Base-by-base conservation (phyloP, 306 rosid species). In the Luffa aegyptiaca region DNA sequence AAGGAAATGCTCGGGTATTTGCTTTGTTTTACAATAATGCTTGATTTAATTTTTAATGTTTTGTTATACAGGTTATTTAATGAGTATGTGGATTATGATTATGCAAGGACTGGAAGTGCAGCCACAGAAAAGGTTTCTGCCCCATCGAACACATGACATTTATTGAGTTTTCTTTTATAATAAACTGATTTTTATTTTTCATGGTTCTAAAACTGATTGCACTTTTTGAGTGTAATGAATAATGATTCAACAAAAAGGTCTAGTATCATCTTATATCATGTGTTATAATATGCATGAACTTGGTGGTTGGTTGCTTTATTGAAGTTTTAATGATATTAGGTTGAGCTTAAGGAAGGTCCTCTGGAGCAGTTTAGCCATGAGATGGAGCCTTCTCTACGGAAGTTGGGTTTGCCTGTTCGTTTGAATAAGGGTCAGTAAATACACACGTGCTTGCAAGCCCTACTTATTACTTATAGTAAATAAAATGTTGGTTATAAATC, bases 361-460 rank as follows among this genome's bases (percentile, higher is more conserved):
- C 77, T 95, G 81, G 99, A 91, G 79, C 94, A 88, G 80, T 93
- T 95, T 83, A 87, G 91, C 8, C 99, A 95, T 83, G 99, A 95
- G 88, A 95, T 95, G 99, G 99, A 95, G 75, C 99, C 99, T 55
- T 88, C 92, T 70, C 90, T 95, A 26, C 89, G 99, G 46, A 95
- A 95, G 88, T 97, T 91, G 80, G 97, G 99, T 76, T 87, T 95
- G 94, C 99, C 99, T 56, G 97, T 95, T 68, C 96, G 99, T 76
- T 88, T 95, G 84, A 95, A 90, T 77, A 95, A 93, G 85, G 99
- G 99, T 95, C 10, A n/a, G 59, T 8, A n/a, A 35, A 36, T 14
- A 37, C 26, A 21, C 41, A 4, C 10, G 37, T 37, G 20, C 17
- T 10, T 65, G 26, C 65, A 18, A 7, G 66, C 58, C 46, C 9